Base-by-base conservation (phyloP, 192 early-diverging fungal species). In the Rhizophagus prolifer region DNA sequence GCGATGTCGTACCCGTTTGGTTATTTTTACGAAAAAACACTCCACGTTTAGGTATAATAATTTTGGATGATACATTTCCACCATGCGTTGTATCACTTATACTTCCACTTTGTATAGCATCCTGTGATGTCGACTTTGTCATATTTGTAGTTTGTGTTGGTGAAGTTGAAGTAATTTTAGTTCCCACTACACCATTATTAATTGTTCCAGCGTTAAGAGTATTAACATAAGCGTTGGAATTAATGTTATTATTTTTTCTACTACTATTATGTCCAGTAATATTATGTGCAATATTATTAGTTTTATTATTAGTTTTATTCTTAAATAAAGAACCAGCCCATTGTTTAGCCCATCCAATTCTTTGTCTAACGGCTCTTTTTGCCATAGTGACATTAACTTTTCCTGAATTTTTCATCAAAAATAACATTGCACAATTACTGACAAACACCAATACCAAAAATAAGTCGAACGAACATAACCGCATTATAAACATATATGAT, bases 331-430 rank as follows among this genome's bases (percentile, higher is more conserved):
- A 79, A 25, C 84, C 86, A 21, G 84, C 80, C 87, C 87, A 88
- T 50, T 84, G 84, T 71, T 82, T 86, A 12, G 84, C 85, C 87
- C 86, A 87, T 3, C 81, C 82, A 26, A 86, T 82, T 58, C 86
- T 74, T 79, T 87, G 84, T 44, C 80, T 63, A 38, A 86, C 85
- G 14, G 83, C 85, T 47, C 85, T 79, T 78, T 88, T 88, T 30
- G 87, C 87, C 87, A 88, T 86, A 9, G 77, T 83, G 2, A 86
- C 86, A 64, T 88, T 87, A 73, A 88, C 79, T 58, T 77, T 78
- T 30, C 84, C 84, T 10, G 87, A 84, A 69, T 87, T 87, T 72
- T 87, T 86, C 83, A 87, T 85, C 41, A 86, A 66, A 66, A 82
- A 87, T 23, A 88, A 78, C 82, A 88, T 84, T 16, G 67, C 82